Percentiles rank a stretch among this genome's conserved stretches.
Evolutionary conservation across 2,329 filamentous ascomycete genomes (phyloP).

Genomic region (Alternaria sp.): DNA sequence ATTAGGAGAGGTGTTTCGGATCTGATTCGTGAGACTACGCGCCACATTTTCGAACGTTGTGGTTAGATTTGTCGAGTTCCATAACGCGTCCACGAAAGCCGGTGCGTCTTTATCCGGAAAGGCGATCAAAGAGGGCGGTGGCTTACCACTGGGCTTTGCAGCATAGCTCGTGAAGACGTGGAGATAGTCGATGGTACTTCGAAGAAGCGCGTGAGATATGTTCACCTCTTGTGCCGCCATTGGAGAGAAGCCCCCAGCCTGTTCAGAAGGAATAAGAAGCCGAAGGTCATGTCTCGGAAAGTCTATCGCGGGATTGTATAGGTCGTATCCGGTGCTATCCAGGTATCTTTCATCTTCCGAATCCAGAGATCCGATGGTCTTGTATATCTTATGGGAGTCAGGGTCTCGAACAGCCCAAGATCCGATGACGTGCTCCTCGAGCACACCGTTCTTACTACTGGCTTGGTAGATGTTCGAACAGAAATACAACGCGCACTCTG

Average conservation of each 20-base stretch:
- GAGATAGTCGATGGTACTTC: not conserved
- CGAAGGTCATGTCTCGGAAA: not conserved
- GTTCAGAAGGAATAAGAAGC: not conserved
- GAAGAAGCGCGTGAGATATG: conserved; percentile 2
- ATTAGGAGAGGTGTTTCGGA: not conserved
- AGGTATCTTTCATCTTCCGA: not conserved
- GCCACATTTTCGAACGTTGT: not conserved
- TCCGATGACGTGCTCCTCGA: not conserved
- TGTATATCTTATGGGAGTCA: not conserved
- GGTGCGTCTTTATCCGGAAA: not conserved
- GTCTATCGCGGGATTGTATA: not conserved
- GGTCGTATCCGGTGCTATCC: not conserved
- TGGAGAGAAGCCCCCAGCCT: not conserved
- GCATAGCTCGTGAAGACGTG: not conserved
- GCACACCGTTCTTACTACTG: not conserved
- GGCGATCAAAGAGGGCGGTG: not conserved
- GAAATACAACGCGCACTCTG: conserved; percentile 18
- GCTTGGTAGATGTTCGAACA: conserved; percentile 15
- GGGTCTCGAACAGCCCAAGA: conserved; percentile 10
- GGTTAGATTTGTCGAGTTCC: not conserved
- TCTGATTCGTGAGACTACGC: not conserved
- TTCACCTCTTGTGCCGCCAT: not conserved
- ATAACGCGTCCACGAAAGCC: not conserved
- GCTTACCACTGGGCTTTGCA: rapidly evolving
- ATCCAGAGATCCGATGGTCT: not conserved